Evolutionary conservation across 495 filamentous ascomycete genomes (phyloP).

Genomic region (Letharia lupina): DNA sequence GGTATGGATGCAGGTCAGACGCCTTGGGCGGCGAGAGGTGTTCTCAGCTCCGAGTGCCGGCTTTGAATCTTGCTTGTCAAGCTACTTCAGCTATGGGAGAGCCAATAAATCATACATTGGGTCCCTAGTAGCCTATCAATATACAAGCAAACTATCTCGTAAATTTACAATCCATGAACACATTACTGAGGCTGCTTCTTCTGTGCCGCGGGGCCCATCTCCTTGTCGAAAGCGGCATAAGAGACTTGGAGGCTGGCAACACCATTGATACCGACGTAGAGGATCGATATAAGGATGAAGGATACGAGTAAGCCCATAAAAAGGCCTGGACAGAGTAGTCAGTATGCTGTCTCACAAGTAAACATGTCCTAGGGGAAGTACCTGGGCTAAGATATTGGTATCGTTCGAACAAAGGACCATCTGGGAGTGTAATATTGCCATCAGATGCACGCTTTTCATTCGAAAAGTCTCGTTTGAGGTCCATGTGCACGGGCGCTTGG

Average conservation of each 20-base stretch:
- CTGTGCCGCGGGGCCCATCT: conserved; percentile 77
- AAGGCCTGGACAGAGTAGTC: conserved; percentile 46
- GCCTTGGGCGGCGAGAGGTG: too few species aligned
- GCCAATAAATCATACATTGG: neutral
- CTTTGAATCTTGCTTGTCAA: neutral
- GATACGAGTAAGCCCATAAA: conserved; percentile 70
- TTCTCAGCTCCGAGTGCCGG: neutral
- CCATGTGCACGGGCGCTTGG: conserved; percentile 44
- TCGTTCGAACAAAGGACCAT: conserved; percentile 68
- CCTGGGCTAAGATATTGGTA: conserved; percentile 85
- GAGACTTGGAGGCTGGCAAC: conserved; percentile 74
- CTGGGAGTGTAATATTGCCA: conserved; percentile 28
- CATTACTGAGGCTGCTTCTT: conserved; percentile 54
- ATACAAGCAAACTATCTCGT: neutral
- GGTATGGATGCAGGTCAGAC: neutral
- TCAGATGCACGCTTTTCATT: conserved; percentile 30
- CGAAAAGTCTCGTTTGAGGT: conserved; percentile 49
- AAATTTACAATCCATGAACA: neutral
- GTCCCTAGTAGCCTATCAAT: neutral
- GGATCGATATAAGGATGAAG: conserved; percentile 62
- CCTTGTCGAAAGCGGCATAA: conserved; percentile 93
- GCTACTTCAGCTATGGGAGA: neutral
- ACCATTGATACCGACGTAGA: conserved; percentile 68
- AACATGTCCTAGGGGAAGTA: conserved; percentile 18
- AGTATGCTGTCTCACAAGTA: neutral